Percentiles rank a stretch among this genome's conserved stretches.
These are phyloP conservation scores for Endoconidiophora laricicola DNA, from an alignment of 2,329 filamentous ascomycete genomes.

Conservation along the genomic window DNA sequence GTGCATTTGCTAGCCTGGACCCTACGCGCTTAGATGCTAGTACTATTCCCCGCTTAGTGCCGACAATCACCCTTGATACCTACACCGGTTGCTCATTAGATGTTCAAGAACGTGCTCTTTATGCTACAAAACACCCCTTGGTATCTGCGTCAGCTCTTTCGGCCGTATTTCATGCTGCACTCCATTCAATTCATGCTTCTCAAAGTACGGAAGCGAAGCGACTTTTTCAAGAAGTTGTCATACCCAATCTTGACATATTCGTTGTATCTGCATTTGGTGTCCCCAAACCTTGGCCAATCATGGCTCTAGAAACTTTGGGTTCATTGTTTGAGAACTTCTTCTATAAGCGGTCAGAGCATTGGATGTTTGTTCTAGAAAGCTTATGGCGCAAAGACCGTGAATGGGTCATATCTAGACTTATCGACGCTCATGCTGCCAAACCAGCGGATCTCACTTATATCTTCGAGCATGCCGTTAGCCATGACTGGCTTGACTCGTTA, in stretches of 20 bases:
- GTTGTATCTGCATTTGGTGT: conserved; percentile 63
- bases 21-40: conserved; percentile 66
- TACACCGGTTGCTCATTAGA: conserved; percentile 33
- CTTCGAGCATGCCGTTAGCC: conserved; percentile 53
- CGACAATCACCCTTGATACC: conserved; percentile 52
- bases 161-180: conserved; percentile 47
- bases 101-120: conserved; percentile 34
- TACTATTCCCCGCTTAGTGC: conserved; percentile 65
- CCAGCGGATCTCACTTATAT: conserved; percentile 31
- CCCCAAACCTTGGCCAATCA: conserved; percentile 56
- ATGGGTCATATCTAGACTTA: conserved; percentile 69
- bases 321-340: conserved; percentile 74
- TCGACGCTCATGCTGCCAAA: conserved; percentile 65
- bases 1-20: conserved; percentile 63
- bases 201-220: conserved; percentile 47
- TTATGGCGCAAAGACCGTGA: conserved; percentile 80
- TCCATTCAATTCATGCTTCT: conserved; percentile 43
- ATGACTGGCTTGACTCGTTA: conserved; percentile 71
- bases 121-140: conserved; percentile 67
- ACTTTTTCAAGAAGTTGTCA: conserved; percentile 48
- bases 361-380: conserved; percentile 79
- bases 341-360: conserved; percentile 57
- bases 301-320: conserved; percentile 59
- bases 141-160: conserved; percentile 75
- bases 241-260: conserved; percentile 63